phyloP scores from a whole-genome alignment of 345 rosid genomes.

The Jatropha curcas region DNA sequence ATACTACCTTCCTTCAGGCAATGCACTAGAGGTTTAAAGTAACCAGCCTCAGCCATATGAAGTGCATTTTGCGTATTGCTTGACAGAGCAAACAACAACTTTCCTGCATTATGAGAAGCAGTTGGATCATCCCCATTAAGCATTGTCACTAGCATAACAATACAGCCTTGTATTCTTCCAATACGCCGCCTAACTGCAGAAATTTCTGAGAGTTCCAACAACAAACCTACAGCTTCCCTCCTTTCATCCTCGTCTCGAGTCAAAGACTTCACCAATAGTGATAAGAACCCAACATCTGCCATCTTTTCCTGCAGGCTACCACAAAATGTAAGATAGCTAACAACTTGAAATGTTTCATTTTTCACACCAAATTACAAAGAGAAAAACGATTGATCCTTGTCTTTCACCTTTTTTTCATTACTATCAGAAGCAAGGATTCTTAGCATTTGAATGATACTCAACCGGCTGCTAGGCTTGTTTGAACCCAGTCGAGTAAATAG shows the following conservation, averaged over 20 bases:
- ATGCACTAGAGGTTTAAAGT: constrained; percentile 64
- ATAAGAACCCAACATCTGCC: constrained; percentile 48
- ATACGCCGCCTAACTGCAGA: constrained; percentile 52
- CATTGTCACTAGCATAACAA: constrained; percentile 60
- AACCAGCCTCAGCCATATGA: constrained; percentile 82
- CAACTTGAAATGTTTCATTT: not conserved
- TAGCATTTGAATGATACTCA: constrained; percentile 41
- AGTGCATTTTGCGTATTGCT: constrained; percentile 69
- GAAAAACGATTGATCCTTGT: not conserved
- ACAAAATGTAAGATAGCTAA: constrained; percentile 27
- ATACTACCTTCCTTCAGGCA: constrained; percentile 55
- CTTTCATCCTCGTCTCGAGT: constrained; percentile 52
- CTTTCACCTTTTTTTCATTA: constrained; percentile 47
- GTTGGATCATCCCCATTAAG: constrained; percentile 50
- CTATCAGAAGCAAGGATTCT: constrained; percentile 43
- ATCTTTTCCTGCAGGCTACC: constrained; percentile 58
- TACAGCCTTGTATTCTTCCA: constrained; percentile 68
- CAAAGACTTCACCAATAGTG: constrained; percentile 60
- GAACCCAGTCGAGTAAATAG: constrained; percentile 46
- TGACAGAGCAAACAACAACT: constrained; percentile 55
- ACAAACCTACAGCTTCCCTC: constrained; percentile 61
- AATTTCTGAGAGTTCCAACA: constrained; percentile 53
- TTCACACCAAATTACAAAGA: not conserved
- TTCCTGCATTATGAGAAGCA: constrained; percentile 55
- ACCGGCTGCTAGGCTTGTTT: constrained; percentile 41